phyloP scores from a whole-genome alignment of 139 green algal genomes.

The Penium margaritaceum region DNA sequence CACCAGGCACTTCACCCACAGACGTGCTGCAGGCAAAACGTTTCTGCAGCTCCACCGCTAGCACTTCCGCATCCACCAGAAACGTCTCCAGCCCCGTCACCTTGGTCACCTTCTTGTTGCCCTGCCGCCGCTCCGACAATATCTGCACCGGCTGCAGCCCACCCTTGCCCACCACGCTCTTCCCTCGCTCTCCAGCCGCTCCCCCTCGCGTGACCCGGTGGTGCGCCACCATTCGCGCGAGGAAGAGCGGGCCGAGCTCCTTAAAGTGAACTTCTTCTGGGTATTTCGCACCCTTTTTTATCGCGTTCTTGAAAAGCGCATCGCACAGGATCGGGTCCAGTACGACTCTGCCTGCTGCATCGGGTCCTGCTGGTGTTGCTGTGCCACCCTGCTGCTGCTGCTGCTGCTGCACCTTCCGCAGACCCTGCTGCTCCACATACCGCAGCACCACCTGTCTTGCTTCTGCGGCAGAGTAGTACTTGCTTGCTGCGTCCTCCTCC shows the following conservation, averaged over 20 bases:
- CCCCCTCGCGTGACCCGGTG: constrained; percentile 34
- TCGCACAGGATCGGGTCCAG: constrained; percentile 41
- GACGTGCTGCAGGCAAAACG: constrained; percentile 48
- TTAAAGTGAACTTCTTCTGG: constrained; percentile 25
- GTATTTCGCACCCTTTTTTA: constrained; percentile 43
- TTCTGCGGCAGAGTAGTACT: constrained; percentile 20
- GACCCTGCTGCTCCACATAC: constrained; percentile 21
- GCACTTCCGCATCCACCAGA: constrained; percentile 36
- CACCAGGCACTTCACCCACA: constrained; percentile 25
- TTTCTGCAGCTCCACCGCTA: constrained; percentile 42
- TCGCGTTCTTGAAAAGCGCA: constrained; percentile 39
- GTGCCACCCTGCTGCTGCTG: too few species aligned
- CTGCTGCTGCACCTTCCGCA: too few species aligned
- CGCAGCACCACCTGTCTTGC: not conserved
- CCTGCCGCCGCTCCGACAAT: constrained; percentile 40
- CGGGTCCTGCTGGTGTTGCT: too few species aligned
- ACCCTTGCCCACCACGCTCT: constrained; percentile 33
- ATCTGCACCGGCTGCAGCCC: constrained; percentile 36
- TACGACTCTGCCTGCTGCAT: too few species aligned
- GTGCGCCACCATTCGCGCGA: constrained; percentile 39
- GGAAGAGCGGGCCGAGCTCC: constrained; percentile 21
- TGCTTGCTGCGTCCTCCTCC: too few species aligned
- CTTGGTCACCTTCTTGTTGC: constrained; percentile 45
- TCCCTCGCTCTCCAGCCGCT: too few species aligned
- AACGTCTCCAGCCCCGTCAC: constrained; percentile 46